Conservation (phyloP, 192 early-diverging fungal species). For the Jimgerdemannia flammicorona region DNA sequence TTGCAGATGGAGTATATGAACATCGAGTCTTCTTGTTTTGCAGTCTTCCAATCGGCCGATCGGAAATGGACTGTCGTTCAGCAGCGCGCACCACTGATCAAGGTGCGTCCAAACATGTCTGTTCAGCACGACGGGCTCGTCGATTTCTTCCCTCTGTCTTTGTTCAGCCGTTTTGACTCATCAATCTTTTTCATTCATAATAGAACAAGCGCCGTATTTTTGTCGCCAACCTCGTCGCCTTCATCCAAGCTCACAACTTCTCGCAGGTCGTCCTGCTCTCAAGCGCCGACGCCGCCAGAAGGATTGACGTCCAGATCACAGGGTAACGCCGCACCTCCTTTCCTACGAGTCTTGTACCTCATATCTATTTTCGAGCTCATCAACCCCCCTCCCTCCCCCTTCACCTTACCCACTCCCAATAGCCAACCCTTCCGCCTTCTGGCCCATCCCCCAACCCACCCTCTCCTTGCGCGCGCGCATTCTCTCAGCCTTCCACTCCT, state of each 20-base stretch:
- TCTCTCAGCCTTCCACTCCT: constrained; percentile 28
- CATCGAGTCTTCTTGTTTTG: neutral
- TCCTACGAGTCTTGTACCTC: too few relatives aligned
- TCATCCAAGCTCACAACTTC: constrained; percentile 50
- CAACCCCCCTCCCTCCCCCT: neutral
- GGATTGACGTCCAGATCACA: constrained; percentile 58
- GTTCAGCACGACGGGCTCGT: neutral
- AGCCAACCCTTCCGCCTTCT: constrained; percentile 46
- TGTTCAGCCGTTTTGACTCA: neutral
- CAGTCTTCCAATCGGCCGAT: constrained; percentile 67
- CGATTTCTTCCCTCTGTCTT: too few relatives aligned
- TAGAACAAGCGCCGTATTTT: constrained; percentile 38
- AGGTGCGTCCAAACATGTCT: constrained; percentile 5
- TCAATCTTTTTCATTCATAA: neutral
- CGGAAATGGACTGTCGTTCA: constrained; percentile 64
- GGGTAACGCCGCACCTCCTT: constrained; percentile 10
- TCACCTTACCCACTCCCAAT: constrained; percentile 30
- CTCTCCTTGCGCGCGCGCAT: constrained; percentile 16
- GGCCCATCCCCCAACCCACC: constrained; percentile 11
- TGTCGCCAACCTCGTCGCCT: constrained; percentile 52
- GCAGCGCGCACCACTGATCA: constrained; percentile 61
- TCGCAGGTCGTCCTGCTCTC: constrained; percentile 55
- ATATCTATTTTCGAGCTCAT: too few relatives aligned
- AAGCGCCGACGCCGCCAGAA: constrained; percentile 62
- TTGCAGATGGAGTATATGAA: constrained; percentile 3